Evolutionary conservation across 2,329 filamentous ascomycete genomes (phyloP).

Genomic region (Diplodia mutila): DNA sequence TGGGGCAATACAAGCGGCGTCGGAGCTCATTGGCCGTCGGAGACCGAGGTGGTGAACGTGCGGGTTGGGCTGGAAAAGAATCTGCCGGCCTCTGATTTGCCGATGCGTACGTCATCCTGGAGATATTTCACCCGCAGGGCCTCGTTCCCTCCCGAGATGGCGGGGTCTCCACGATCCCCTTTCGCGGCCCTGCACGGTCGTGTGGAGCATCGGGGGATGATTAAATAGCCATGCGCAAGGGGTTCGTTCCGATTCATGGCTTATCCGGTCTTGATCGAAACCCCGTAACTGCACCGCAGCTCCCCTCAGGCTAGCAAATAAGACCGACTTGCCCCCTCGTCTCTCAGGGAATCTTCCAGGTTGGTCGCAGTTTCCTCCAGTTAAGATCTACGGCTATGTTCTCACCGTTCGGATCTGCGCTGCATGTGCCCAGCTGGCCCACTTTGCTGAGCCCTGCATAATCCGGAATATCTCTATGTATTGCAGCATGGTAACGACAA

Average conservation of each 20-base stretch:
- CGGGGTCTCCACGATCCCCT: constrained; percentile 15
- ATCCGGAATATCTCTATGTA: not conserved
- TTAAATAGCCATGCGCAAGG: not conserved
- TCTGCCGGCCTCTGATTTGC: constrained; percentile 15
- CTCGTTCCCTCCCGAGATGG: not conserved
- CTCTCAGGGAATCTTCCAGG: not conserved
- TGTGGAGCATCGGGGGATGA: not conserved
- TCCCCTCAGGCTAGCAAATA: not conserved
- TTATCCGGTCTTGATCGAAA: not conserved
- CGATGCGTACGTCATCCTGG: constrained; percentile 13
- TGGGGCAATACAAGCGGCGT: not conserved
- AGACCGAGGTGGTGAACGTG: not conserved
- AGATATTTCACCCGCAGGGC: constrained; percentile 12
- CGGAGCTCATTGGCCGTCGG: not conserved
- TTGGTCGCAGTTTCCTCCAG: not conserved
- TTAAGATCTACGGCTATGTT: not conserved
- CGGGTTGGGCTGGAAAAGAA: constrained; percentile 9
- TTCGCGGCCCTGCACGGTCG: not conserved
- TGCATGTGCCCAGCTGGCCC: no score
- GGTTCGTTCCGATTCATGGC: not conserved
- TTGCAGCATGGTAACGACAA: not conserved
- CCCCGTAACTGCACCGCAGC: no score
- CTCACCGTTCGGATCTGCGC: not conserved
- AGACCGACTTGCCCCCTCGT: not conserved
- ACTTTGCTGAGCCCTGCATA: not conserved